Conservation (phyloP, 2,329 filamentous ascomycete species). For the Colletotrichum sp. region DNA sequence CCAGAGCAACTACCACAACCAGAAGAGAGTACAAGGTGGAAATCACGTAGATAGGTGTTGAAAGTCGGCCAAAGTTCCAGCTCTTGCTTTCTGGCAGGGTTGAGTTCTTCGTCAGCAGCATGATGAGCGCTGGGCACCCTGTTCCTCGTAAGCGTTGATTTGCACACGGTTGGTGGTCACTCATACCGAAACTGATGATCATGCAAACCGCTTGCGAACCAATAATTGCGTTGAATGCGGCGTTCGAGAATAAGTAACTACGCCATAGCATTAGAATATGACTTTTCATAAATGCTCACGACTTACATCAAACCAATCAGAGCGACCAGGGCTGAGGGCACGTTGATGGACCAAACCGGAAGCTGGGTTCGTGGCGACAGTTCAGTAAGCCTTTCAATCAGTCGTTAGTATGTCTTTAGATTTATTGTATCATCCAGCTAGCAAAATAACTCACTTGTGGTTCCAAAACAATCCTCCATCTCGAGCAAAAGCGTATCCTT, state of each 20-base stretch:
- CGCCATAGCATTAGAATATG: background rate
- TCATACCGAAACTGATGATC: background rate
- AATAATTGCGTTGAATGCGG: background rate
- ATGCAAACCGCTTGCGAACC: background rate
- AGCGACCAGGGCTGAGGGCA: background rate
- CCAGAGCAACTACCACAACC: background rate
- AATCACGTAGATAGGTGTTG: background rate
- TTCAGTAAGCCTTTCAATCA: background rate
- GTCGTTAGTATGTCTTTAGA: background rate
- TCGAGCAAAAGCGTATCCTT: background rate
- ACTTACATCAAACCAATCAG: background rate
- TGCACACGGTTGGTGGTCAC: background rate
- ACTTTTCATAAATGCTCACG: rapidly evolving
- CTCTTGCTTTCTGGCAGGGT: background rate
- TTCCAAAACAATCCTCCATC: background rate
- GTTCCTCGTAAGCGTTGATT: background rate
- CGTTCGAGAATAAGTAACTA: background rate
- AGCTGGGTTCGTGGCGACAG: background rate
- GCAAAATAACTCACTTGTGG: background rate
- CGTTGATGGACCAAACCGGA: background rate
- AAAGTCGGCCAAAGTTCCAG: background rate
- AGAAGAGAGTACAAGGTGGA: background rate
- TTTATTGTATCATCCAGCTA: no score
- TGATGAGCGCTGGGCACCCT: background rate
- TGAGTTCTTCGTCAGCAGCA: background rate